Percentiles rank a stretch among this genome's conserved stretches.
Evolutionary conservation across 257 asterid species (phyloP).

Genomic region (Nicotiana attenuata): DNA sequence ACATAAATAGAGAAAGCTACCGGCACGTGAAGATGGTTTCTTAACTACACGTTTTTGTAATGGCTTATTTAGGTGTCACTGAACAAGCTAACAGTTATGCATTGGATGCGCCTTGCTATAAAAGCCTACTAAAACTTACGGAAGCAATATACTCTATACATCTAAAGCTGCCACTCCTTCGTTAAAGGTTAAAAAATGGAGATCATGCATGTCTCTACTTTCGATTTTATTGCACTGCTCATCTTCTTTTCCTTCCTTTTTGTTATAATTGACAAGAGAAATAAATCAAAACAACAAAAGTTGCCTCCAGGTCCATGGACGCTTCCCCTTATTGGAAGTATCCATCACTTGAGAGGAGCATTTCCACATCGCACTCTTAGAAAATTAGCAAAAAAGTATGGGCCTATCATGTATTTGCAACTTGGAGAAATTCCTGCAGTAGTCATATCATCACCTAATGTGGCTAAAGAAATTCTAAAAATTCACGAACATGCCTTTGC

Average conservation of each 20-base stretch:
- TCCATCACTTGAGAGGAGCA: conserved; percentile 12
- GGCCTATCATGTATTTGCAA: conserved; percentile 16
- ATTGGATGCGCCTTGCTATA: not conserved
- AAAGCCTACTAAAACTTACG: not conserved
- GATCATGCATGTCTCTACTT: not conserved
- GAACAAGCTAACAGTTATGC: no score
- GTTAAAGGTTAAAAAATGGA: not conserved
- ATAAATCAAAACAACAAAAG: not conserved
- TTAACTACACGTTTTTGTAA: no score
- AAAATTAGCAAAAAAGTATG: not conserved
- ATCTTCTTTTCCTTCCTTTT: not conserved
- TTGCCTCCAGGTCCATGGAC: conserved; percentile 39
- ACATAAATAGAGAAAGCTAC: no score
- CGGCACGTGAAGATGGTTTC: no score
- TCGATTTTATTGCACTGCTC: not conserved
- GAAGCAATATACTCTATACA: not conserved
- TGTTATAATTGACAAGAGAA: not conserved
- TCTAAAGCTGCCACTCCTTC: not conserved
- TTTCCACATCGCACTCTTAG: conserved; percentile 2
- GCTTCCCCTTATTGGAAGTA: conserved; percentile 19
- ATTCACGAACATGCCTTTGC: conserved; percentile 33
- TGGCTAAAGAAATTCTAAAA: conserved; percentile 19
- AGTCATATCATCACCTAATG: conserved; percentile 6
- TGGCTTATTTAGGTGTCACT: no score
- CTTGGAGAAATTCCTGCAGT: conserved; percentile 18